Conservation (phyloP, 139 green algal species). For the Haematococcus lacustris region DNA sequence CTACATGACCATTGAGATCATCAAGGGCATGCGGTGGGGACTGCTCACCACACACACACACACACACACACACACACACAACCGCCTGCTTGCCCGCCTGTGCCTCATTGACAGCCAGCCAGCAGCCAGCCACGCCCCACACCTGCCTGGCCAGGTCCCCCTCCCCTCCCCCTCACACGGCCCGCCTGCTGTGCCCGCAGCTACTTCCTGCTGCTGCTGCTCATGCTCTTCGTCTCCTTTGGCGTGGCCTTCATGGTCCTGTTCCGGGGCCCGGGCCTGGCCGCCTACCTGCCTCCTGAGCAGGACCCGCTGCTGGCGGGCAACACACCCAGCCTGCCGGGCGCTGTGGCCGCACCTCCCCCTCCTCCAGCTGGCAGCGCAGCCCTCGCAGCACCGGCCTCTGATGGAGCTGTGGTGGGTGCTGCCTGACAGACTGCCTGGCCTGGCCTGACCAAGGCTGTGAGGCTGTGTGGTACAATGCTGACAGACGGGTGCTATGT, state of each 20-base stretch:
- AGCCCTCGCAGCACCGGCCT: background rate
- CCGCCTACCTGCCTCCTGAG: no score
- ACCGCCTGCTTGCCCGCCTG: background rate
- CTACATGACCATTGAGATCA: conserved; percentile 33
- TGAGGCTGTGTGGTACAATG: background rate
- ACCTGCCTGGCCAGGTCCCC: background rate
- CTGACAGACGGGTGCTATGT: no score
- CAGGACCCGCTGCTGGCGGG: background rate
- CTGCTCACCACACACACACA: background rate
- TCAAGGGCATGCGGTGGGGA: conserved; percentile 25
- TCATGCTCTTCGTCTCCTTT: conserved; percentile 29
- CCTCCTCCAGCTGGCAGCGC: background rate
- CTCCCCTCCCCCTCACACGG: background rate
- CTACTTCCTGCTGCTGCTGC: conserved; percentile 35
- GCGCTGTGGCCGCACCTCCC: background rate
- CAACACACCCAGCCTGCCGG: background rate
- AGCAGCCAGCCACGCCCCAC: no score
- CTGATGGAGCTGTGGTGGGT: background rate
- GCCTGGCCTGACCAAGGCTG: background rate
- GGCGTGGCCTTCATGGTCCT: conserved; percentile 33
- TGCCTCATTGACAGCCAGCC: background rate
- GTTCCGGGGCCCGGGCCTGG: conserved; percentile 15
- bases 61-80: background rate
- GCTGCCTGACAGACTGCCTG: background rate
- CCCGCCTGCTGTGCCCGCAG: background rate